phyloP scores from a whole-genome alignment of 805 yeast genomes.

The Yamadazyma akitaensis region DNA sequence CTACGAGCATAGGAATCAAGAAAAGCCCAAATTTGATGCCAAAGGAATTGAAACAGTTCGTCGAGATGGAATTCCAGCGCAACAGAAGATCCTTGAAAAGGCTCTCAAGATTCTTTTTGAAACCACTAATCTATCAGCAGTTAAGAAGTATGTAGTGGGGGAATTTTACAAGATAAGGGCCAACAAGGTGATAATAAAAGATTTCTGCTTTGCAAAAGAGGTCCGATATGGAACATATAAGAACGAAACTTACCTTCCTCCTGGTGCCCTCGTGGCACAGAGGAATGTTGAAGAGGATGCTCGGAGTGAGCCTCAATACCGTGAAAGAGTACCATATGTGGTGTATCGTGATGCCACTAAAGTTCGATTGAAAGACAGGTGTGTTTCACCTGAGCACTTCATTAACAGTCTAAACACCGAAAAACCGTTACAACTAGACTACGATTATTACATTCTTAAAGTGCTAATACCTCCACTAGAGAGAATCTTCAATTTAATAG shows the following conservation, averaged over 20 bases:
- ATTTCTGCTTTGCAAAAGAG: constrained; percentile 89
- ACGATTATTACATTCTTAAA: constrained; percentile 80
- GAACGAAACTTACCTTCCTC: constrained; percentile 70
- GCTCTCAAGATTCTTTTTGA: constrained; percentile 67
- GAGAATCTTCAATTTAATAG: constrained; percentile 75
- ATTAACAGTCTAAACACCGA: constrained; percentile 33
- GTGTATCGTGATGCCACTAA: constrained; percentile 59
- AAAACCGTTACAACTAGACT: constrained; percentile 55
- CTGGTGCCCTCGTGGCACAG: constrained; percentile 85
- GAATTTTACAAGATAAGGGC: constrained; percentile 65
- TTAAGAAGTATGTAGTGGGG: constrained; percentile 59
- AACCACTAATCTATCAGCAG: constrained; percentile 63
- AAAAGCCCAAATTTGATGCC: constrained; percentile 76
- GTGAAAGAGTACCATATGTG: constrained; percentile 84
- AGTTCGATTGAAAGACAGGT: constrained; percentile 67
- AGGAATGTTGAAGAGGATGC: constrained; percentile 60
- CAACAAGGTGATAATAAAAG: constrained; percentile 68
- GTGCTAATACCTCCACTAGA: constrained; percentile 88
- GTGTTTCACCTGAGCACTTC: constrained; percentile 74
- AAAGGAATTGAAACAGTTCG: constrained; percentile 95
- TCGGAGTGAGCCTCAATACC: constrained; percentile 79
- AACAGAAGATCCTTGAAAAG: constrained; percentile 75
- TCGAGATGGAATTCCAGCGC: constrained; percentile 93
- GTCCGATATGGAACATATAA: constrained; percentile 83
- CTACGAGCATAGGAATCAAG: constrained; percentile 58